Evolutionary conservation across 2,329 filamentous ascomycete genomes (phyloP), one percentile per base, ranked within the genome.

Genomic region (Dactylellina sp.): DNA sequence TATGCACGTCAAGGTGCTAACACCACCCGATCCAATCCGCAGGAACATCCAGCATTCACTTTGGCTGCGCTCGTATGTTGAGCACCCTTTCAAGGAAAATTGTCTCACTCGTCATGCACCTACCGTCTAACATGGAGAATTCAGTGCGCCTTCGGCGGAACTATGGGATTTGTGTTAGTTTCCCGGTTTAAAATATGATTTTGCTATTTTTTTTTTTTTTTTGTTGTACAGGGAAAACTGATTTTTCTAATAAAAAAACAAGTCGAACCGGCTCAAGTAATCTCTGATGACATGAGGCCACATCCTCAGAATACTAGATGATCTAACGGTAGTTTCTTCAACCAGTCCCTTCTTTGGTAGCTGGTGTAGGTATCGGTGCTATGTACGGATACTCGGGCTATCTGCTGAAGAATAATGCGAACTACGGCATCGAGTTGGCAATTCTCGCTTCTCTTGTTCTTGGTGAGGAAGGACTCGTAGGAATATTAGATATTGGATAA

Each of bases 341-440:
- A 68, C 63, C 39, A 75, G 71, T 66, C 39, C 94, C 94, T 39
- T 97, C 93, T 11, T 86, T 98, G 77, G 88, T 87, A 11, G 95
- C 95, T 12, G 95, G 95, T 59, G 84, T 92, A 77, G 89, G 89
- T 35, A 93, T 99, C 77, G 95, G 95, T 49, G 83, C 85, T 14
- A 82, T 92, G 61, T 90, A 99, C 82, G 89, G 88, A 22, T 84
- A 97, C 46, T 92, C 92, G 76, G 93, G 90, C 76, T 89, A 91
- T 79, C 91, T 93, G 71, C 89, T 97, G 76, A 89, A 90, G 78
- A 89, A 88, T 78, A 84, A 86, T 75, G 86, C 92, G 80, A 81
- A 91, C 1, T 97, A 95, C 81, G 95, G 94, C 75, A 83, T 96
- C 77, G 95, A 98, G 82, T 84, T 97, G 46, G 91, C 90, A n/a